phyloP scores from a whole-genome alignment of 179 eudicot genomes.

The Spergularia azorica region DNA sequence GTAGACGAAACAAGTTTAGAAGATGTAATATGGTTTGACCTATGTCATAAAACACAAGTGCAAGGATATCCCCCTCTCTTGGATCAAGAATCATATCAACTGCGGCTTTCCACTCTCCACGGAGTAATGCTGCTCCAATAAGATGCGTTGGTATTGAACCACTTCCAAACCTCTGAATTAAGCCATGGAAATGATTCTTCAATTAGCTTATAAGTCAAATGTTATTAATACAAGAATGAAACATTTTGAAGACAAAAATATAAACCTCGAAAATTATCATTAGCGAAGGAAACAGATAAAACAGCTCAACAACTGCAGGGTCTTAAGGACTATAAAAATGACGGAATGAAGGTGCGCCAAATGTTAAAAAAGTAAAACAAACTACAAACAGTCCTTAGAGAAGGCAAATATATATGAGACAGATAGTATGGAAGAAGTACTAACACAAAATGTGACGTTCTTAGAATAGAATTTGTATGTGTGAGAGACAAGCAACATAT shows the following conservation, averaged over 20 bases:
- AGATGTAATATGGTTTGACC: constrained; percentile 9
- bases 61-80: constrained; percentile 98
- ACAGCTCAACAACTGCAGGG: constrained; percentile 7
- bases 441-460: not conserved
- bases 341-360: not conserved
- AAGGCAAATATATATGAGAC: not conserved
- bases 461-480: not conserved
- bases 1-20: constrained; percentile 9
- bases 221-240: not conserved
- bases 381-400: not conserved
- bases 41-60: constrained; percentile 9
- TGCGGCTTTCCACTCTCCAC: constrained; percentile 89
- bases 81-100: constrained; percentile 92
- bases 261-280: not conserved
- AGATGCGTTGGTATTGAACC: constrained; percentile 93
- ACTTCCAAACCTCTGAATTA: constrained; percentile 86
- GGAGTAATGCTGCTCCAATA: constrained; percentile 82
- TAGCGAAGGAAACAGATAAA: not conserved
- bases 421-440: not conserved
- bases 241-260: not conserved
- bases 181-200: constrained; percentile 3
- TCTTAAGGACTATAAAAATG: not conserved
- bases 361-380: not conserved
- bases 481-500: not conserved
- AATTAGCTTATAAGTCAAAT: constrained; percentile 6